Percentiles rank a stretch among this genome's conserved stretches.
These are phyloP conservation scores for Mycena citricolor DNA, from an alignment of 1,284 basidiomycete species.

Conservation along the genomic window DNA sequence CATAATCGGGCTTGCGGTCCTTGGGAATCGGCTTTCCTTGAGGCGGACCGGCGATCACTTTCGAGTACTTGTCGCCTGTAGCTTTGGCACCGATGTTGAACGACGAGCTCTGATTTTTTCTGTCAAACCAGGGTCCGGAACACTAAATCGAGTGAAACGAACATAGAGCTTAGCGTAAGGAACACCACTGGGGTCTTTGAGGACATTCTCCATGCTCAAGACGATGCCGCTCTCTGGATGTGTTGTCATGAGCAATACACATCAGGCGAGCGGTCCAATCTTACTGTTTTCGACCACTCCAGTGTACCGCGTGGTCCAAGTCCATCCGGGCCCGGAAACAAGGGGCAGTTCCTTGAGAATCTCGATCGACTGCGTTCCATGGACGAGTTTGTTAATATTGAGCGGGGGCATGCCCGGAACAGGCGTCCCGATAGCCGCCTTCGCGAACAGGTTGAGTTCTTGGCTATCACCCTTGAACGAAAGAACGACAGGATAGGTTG, in stretches of 20 bases:
- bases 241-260: too few species aligned
- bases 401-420: slow-evolving; percentile 66
- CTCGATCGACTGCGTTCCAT: slow-evolving; percentile 73
- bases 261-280: too few species aligned
- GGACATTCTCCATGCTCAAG: slow-evolving; percentile 59
- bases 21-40: slow-evolving; percentile 68
- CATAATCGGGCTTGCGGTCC: slow-evolving; percentile 66
- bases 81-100: slow-evolving; percentile 79
- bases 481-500: slow-evolving; percentile 57
- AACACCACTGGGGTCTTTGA: slow-evolving; percentile 62
- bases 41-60: slow-evolving; percentile 66
- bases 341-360: slow-evolving; percentile 67
- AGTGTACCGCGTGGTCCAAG: slow-evolving; percentile 56
- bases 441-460: slow-evolving; percentile 67
- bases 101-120: slow-evolving; percentile 51
- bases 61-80: slow-evolving; percentile 66
- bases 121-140: slow-evolving; percentile 1
- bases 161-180: slow-evolving; percentile 76
- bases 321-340: slow-evolving; percentile 69
- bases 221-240: slow-evolving; percentile 76
- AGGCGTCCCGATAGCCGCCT: slow-evolving; percentile 42
- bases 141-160: slow-evolving; percentile 24
- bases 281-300: slow-evolving; percentile 78
- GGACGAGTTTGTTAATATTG: slow-evolving; percentile 67
- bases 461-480: slow-evolving; percentile 59